Conservation (phyloP, 345 rosid species). For the Corchorus olitorius region DNA sequence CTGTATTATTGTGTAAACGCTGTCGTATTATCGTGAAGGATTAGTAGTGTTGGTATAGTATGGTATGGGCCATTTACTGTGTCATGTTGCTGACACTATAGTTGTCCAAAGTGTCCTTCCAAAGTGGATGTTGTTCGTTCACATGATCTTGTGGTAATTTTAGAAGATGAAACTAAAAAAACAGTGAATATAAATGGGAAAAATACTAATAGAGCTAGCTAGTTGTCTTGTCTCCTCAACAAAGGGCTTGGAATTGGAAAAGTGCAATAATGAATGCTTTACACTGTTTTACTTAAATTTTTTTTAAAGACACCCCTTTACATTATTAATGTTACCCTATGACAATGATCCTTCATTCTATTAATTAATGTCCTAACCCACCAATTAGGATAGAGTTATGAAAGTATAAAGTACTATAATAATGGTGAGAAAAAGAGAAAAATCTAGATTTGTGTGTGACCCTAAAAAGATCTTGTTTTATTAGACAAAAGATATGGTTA, state of each 20-base stretch:
- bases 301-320: neutral
- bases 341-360: neutral
- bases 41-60: no score
- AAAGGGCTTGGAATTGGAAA: neutral
- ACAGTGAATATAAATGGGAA: neutral
- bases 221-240: neutral
- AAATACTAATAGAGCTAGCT: no score
- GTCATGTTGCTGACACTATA: neutral
- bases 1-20: no score
- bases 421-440: neutral
- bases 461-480: neutral
- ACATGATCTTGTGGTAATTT: neutral
- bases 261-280: neutral
- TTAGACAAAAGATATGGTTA: neutral
- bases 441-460: neutral
- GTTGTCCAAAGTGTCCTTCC: neutral
- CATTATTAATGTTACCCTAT: neutral
- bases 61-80: neutral
- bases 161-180: neutral
- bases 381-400: no score
- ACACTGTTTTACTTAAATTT: neutral
- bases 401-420: neutral
- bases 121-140: conserved; percentile 5
- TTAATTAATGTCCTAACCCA: no score
- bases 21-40: no score